Base-by-base conservation (phyloP, 768 basidiomycete species). In the Leccinum disarticulatum region DNA sequence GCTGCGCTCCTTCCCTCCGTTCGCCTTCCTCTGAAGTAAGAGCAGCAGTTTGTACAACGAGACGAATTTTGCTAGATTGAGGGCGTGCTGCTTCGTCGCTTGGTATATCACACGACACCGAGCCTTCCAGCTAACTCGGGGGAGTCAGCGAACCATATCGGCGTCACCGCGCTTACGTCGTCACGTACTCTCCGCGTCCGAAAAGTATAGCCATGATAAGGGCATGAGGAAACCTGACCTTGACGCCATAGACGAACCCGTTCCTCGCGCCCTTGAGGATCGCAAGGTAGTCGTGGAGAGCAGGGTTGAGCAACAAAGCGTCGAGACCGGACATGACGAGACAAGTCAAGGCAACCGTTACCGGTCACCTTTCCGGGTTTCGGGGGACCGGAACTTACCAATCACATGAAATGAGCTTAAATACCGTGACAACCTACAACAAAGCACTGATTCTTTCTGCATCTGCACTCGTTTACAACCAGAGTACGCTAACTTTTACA, bases 181-280 rank as follows among this genome's bases (percentile, higher is more conserved):
- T 25, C 5, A 84, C 93, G 73, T 66, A 97, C 93, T 91, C 85
- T 78, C 94, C 94, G 52, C 88, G 83, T 33, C 94, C 93, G 69
- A 98, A 98, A 46, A 98, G 79, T 61, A 97, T 83, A 25, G 94
- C 90, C 95, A 98, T 98, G 53, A 98, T 88, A 30, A 98, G 78
- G 1, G 96, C 96, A 82, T 98, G 96, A 41, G 96, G 96, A 68
- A 96, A 95, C 47, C 94, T 80, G 62, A 96, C 89, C 76, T 94
- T 93, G 66, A 88, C 90, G 38, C 93, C 93, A 66, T 94, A 95
- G 9, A 94, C 90, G 60, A 93, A 83, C 5, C 93, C 93, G 70
- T 94, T 94, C 46, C 93, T 83, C 33, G 93, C 91, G 48, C 97
- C 96, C 73, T 99, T 99, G 70, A 98, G 75, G 67, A 99, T 89